Base-by-base conservation (phyloP, 768 basidiomycete species). In the Heimioporus sp. region DNA sequence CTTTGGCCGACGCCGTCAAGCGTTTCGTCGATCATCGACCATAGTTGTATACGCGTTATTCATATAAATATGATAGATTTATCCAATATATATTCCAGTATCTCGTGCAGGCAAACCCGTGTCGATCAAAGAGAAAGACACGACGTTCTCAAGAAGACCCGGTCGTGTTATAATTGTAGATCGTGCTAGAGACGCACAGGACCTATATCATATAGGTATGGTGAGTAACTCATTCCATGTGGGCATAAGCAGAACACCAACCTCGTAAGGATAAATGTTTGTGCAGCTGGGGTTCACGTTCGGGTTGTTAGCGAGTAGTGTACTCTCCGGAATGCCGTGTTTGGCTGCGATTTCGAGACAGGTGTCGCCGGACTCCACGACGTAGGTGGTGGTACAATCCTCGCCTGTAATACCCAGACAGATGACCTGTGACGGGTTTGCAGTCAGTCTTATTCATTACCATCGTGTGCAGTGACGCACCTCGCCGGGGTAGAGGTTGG, bases 211-310 rank as follows among this genome's bases (percentile, higher is more conserved):
- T 28, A 5, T 28, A 28, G 3, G 15, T n/a, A 16, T 11, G 9
- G 21, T 58, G 16, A 58, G 53, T 35, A 13, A 44, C 17, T 12
- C 35, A 16, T 1, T 16, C n/a, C 35, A 38, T 36, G 40, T 20
- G 10, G 36, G 13, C 24, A 28, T 28, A 5, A 28, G 43, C 5
- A 54, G 24, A 47, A 8, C 19, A 10, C 9, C 58, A 55, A 86
- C 86, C 77, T 87, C 83, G 44, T 72, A 76, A 49, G 76, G 64
- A 66, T 81, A 81, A 48, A 87, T 74, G 69, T 84, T 84, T 30
- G 64, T 65, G 69, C 83, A 85, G 9, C 32, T 58, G 10, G 54
- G 49, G 65, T 82, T 69, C 49, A 88, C 64, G 60, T 87, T 83
- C 3, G 81, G 85, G 71, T 88, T 89, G 73, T 88, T 87, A 24